A percentile compares a stretch with the other conserved stretches of the same genome.
These are phyloP conservation scores for Hypoxylon rickii DNA, from an alignment of 495 filamentous ascomycete species.

Conservation along the genomic window DNA sequence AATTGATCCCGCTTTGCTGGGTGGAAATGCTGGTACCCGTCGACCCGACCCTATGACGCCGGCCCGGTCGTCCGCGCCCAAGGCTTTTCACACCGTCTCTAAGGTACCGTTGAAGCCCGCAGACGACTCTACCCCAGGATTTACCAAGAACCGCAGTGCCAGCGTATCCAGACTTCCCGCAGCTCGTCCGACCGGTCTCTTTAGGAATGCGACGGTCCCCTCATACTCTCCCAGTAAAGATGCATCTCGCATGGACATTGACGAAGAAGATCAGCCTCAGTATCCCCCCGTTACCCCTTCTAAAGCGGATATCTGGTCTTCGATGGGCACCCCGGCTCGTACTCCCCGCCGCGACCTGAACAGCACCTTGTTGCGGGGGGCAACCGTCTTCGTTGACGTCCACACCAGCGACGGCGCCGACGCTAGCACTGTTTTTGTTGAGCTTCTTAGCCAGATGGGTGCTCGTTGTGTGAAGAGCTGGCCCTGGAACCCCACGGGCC, in stretches of 20 bases:
- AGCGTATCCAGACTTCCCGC: slow-evolving; percentile 57
- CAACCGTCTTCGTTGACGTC: slow-evolving; percentile 91
- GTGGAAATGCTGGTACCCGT: slow-evolving; percentile 10
- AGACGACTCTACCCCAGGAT: slow-evolving; percentile 62
- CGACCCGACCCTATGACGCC: slow-evolving; percentile 43
- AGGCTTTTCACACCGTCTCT: slow-evolving; percentile 67
- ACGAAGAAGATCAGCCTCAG: slow-evolving; percentile 25
- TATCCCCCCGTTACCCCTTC: slow-evolving; percentile 40
- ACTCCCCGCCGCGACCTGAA: slow-evolving; percentile 58
- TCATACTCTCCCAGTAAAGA: slow-evolving; percentile 51
- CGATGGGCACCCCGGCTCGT: slow-evolving; percentile 58
- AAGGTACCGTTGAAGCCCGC: slow-evolving; percentile 77
- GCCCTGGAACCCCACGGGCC: slow-evolving; percentile 72
- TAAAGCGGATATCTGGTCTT: slow-evolving; percentile 53
- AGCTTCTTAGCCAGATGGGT: slow-evolving; percentile 82
- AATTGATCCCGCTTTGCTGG: slow-evolving; percentile 53
- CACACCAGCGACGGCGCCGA: slow-evolving; percentile 87
- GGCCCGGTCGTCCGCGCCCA: slow-evolving; percentile 27
- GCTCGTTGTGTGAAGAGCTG: slow-evolving; percentile 82
- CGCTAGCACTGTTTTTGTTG: slow-evolving; percentile 80
- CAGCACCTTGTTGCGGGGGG: slow-evolving; percentile 64
- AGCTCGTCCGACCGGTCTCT: slow-evolving; percentile 32
- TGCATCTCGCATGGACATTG: slow-evolving; percentile 21
- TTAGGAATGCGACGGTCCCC: slow-evolving; percentile 48
- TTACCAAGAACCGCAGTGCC: slow-evolving; percentile 54